Evolutionary conservation across 768 basidiomycete species (phyloP).

Genomic region (Lepiota subincarnata): DNA sequence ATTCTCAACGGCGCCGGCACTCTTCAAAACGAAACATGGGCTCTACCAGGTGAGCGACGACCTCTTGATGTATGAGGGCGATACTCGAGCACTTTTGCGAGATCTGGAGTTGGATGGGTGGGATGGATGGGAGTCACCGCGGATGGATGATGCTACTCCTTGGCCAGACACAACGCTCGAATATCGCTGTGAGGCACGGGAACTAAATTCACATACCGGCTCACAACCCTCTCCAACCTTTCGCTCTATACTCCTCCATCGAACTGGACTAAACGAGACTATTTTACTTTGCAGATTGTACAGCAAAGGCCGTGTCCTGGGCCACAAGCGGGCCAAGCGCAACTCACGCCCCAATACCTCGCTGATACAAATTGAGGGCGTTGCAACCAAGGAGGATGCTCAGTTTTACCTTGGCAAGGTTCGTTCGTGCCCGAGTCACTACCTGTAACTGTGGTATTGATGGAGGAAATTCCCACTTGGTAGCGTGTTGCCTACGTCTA

Average conservation of each 20-base stretch:
- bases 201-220: not conserved
- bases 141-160: slow-evolving; percentile 26
- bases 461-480: slow-evolving; percentile 1
- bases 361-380: slow-evolving; percentile 96
- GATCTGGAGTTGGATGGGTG: slow-evolving; percentile 43
- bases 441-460: not conserved
- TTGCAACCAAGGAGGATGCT: slow-evolving; percentile 87
- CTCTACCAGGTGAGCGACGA: slow-evolving; percentile 67
- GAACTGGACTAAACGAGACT: slow-evolving; percentile 16
- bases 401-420: slow-evolving; percentile 99
- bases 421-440: slow-evolving; percentile 20
- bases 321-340: slow-evolving; percentile 98
- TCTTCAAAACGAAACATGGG: slow-evolving; percentile 63
- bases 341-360: slow-evolving; percentile 96
- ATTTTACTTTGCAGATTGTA: slow-evolving; percentile 66
- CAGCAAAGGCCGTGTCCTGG: slow-evolving; percentile 93
- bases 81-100: slow-evolving; percentile 16
- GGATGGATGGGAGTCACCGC: slow-evolving; percentile 16
- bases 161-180: not conserved
- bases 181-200: slow-evolving; percentile 5
- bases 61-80: slow-evolving; percentile 17
- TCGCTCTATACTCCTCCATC: not conserved
- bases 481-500: slow-evolving; percentile 98
- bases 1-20: slow-evolving; percentile 42
- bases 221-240: not conserved